Evolutionary conservation across 2,329 filamentous ascomycete species (phyloP).

Genomic region (Dothideomycetidae sp.): DNA sequence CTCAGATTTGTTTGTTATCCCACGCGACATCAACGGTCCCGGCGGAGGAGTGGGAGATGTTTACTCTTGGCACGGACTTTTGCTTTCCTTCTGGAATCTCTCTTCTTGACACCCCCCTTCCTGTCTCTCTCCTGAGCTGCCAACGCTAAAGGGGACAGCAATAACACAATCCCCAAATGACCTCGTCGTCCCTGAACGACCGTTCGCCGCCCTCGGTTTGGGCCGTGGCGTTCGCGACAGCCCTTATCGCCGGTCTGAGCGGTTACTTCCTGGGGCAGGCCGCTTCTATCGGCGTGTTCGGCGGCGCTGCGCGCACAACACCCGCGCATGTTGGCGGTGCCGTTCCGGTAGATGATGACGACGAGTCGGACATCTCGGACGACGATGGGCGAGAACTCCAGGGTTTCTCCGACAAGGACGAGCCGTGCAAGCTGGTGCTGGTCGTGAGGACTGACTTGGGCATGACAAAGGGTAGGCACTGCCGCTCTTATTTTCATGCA

Average conservation of each 20-base stretch:
- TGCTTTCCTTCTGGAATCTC: too few relatives aligned
- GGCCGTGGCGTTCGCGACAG: constrained; percentile 56
- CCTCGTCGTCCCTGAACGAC: constrained; percentile 16
- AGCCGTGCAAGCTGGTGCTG: constrained; percentile 89
- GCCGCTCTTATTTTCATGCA: not conserved
- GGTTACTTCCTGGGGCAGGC: constrained; percentile 61
- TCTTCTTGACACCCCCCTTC: constrained; percentile 1
- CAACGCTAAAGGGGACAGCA: too few relatives aligned
- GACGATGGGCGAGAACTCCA: constrained; percentile 32
- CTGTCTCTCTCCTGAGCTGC: too few relatives aligned
- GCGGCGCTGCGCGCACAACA: constrained; percentile 28
- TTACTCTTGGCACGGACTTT: too few relatives aligned
- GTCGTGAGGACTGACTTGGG: constrained; percentile 88
- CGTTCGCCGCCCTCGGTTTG: constrained; percentile 37
- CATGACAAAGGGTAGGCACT: constrained; percentile 76
- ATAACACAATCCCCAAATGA: too few relatives aligned
- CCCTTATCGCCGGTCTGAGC: constrained; percentile 56
- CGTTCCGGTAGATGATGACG: constrained; percentile 25
- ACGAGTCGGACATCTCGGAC: constrained; percentile 17
- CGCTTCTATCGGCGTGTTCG: constrained; percentile 59
- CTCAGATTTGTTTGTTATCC: too few relatives aligned
- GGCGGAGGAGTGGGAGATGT: too few relatives aligned
- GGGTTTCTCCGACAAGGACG: constrained; percentile 38
- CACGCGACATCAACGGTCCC: too few relatives aligned
- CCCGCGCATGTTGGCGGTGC: not conserved